These are phyloP conservation scores for Juncus effusus DNA, from an alignment of 176 grass and related monocot genomes.

Conservation along the genomic window DNA sequence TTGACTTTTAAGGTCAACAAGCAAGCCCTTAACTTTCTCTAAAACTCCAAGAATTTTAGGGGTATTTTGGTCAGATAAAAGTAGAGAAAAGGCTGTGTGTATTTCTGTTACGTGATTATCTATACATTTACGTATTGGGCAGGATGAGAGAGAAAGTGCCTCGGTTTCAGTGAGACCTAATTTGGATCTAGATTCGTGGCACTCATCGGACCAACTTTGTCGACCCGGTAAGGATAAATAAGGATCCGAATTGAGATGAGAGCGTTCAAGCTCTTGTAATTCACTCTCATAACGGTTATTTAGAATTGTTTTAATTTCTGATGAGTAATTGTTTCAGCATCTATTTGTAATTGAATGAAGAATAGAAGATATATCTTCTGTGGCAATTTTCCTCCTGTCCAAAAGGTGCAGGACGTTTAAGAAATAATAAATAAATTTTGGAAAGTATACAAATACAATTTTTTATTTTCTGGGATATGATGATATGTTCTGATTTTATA, in stretches of 20 bases:
- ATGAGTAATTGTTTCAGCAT: constrained; percentile 48
- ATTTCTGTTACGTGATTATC: constrained; percentile 88
- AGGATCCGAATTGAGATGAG: constrained; percentile 47
- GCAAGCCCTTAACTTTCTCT: constrained; percentile 38
- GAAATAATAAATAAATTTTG: constrained; percentile 10
- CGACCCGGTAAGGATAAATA: constrained; percentile 77
- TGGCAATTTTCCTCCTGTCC: constrained; percentile 63
- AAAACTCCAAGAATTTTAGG: constrained; percentile 31
- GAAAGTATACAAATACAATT: neutral
- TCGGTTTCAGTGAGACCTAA: constrained; percentile 44
- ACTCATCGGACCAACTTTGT: constrained; percentile 87
- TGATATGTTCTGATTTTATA: constrained; percentile 23
- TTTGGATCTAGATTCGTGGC: constrained; percentile 70
- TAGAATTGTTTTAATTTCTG: constrained; percentile 39
- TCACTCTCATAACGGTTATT: constrained; percentile 59
- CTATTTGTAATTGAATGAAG: constrained; percentile 69
- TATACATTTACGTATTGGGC: constrained; percentile 68
- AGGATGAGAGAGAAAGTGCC: constrained; percentile 58
- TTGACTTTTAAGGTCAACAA: constrained; percentile 46
- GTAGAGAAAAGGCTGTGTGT: constrained; percentile 55
- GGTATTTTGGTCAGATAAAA: constrained; percentile 44
- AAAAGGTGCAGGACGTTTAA: constrained; percentile 53
- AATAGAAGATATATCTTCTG: constrained; percentile 54
- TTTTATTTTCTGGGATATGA: neutral
- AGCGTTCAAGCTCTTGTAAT: constrained; percentile 58